Evolutionary conservation across 352 stramenopile species (phyloP).

Genomic region (Globisporangium emineosum): DNA sequence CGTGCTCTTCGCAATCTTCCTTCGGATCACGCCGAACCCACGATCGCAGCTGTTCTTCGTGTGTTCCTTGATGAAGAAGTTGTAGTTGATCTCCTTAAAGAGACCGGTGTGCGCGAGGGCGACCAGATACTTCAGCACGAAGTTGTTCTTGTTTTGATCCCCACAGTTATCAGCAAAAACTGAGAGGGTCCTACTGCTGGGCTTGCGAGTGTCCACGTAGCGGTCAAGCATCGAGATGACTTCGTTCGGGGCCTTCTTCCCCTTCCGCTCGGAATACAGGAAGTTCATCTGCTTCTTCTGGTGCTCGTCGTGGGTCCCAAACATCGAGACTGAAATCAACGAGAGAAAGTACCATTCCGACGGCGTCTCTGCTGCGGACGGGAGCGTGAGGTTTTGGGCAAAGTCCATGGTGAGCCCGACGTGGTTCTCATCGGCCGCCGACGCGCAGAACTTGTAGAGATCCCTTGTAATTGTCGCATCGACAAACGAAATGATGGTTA

Average conservation of each 20-base stretch:
- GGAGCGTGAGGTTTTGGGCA: constrained; percentile 12
- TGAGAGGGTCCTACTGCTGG: neutral
- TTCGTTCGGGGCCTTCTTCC: constrained; percentile 15
- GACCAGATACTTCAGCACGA: constrained; percentile 17
- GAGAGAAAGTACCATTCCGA: constrained; percentile 20
- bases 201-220: constrained; percentile 7
- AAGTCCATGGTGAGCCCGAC: constrained; percentile 18
- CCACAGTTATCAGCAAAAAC: constrained; percentile 20
- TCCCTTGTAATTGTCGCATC: neutral
- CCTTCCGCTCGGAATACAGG: constrained; percentile 14
- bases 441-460: neutral
- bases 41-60: too few relatives aligned
- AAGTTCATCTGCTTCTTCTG: constrained; percentile 12
- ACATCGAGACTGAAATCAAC: constrained; percentile 13
- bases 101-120: constrained; percentile 5
- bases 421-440: neutral
- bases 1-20: too few relatives aligned
- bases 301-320: constrained; percentile 11
- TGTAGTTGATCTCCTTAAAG: constrained; percentile 7
- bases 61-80: too few relatives aligned
- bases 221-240: constrained; percentile 19
- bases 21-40: too few relatives aligned
- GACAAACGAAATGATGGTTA: neutral
- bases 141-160: constrained; percentile 19
- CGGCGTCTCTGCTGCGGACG: constrained; percentile 2